Base-by-base conservation (phyloP, 2,329 filamentous ascomycete genomes). In the Fusarium sp. region DNA sequence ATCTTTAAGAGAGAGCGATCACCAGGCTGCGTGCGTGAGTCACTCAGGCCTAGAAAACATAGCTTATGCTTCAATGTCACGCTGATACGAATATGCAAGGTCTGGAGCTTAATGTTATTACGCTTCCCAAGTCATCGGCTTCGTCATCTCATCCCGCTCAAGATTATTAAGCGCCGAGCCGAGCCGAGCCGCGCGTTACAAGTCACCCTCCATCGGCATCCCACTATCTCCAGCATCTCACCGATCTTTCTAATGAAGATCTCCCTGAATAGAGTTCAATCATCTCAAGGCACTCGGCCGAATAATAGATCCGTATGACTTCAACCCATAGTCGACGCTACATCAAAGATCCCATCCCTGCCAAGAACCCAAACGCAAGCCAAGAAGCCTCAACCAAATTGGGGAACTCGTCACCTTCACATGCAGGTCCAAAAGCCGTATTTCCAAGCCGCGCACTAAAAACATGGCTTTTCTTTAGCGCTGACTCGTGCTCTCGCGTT, bases 31-130 rank as follows among this genome's bases (percentile, higher is more conserved):
- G 19, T 16, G 5, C 9, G 19, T 47, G 19, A 47, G 44, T 30
- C 19, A 47, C 25, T 2, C 0, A 30, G 3, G 4, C 0, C 44
- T 16, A 3, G 1, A n/a, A 47, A 10, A 9, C 1, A 28, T 21
- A 21, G 4, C 8, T 46, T 28, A 9, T 5, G 3, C 23, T 28
- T 47, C 3, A 3, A 21, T 30, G 6, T 0, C 9, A 16, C 25
- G 3, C 9, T 16, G 4, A 3, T 9, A 23, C 10, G 21, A 12
- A 32, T 18, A 9, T 7, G 0, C 7, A 49, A 12, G 0, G 15
- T 7, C 28, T 32, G 2, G 21, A 49, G 1, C 21, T 23, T 3
- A 0, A 4, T 9, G 1, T 18, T 3, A 18, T 23, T 28, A 28
- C 23, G 33, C 19, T 54, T 30, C 13, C 38, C 30, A 33, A 18